A percentile compares a stretch with the other conserved stretches of the same genome.
Conservation (phyloP, 169 alveolate genomes). For the Hepatocystis sp. region DNA sequence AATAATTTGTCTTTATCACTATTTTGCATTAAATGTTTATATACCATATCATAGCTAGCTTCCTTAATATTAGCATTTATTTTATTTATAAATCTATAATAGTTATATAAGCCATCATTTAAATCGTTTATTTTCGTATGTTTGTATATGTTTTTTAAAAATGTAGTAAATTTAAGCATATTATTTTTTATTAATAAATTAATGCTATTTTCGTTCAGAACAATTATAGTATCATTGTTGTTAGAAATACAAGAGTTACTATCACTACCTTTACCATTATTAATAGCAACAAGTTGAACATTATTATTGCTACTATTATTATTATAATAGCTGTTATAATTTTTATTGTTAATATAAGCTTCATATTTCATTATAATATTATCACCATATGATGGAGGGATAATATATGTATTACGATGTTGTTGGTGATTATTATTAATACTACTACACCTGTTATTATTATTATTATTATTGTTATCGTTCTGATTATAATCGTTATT, state of each 20-base stretch:
- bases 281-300: neutral
- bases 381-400: too few relatives aligned
- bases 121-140: constrained; percentile 21
- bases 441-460: neutral
- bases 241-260: too few relatives aligned
- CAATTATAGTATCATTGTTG: neutral
- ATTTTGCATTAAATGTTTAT: constrained; percentile 49
- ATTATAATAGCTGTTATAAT: constrained; percentile 3
- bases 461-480: neutral
- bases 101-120: constrained; percentile 38
- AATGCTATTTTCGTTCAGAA: constrained; percentile 9
- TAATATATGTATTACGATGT: too few relatives aligned
- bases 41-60: constrained; percentile 9
- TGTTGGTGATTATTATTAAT: too few relatives aligned
- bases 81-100: constrained; percentile 59
- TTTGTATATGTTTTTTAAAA: constrained; percentile 23
- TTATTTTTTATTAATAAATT: constrained; percentile 25
- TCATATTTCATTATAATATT: too few relatives aligned
- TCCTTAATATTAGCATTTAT: constrained; percentile 63
- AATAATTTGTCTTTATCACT: constrained; percentile 63
- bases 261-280: too few relatives aligned
- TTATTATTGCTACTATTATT: neutral
- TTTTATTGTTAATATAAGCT: constrained; percentile 5
- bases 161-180: constrained; percentile 63
- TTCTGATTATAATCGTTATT: neutral